Base-by-base conservation (phyloP, 1,139 yeast genomes). In the Nakaseomyces nivariensis region DNA sequence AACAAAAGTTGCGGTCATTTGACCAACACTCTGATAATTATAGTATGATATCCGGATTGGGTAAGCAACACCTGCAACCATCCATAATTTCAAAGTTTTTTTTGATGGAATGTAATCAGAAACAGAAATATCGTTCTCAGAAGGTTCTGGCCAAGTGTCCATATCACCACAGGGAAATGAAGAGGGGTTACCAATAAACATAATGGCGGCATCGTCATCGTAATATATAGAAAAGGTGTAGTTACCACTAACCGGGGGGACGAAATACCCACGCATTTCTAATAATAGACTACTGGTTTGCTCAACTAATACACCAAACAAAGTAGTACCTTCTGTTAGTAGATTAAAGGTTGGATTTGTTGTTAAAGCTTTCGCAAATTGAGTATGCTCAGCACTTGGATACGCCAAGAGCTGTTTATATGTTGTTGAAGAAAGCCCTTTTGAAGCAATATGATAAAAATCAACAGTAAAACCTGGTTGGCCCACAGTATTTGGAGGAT, bases 241-340 rank as follows among this genome's bases (percentile, higher is more conserved):
- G 9, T 54, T 48, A 51, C 69, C 69, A 13, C 58, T 49, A 6
- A 37, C 43, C 5, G 43, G 43, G 24, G 68, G 54, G 8, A 47
- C 32, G 50, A 63, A 62, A 43, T 62, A 64, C 49, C 67, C 66
- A 11, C 56, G 50, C 8, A 58, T 50, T 49, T 58, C 63, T 27
- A 57, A 43, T 8, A 56, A 51, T 33, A 60, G 55, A 38, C 58
- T 55, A 3, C 56, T 46, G 24, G 44, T 17, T 5, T 38, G 8
- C 7, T 36, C 29, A 1, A 42, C 37, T 13, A 17, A 32, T 33
- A 29, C 37, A 11, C 49, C 51, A 34, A 32, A 44, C 10, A 47
- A 36, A 4, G 42, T 38, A n/a, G 42, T 38, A 38, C 31, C 31
- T n/a, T 24, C 38, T 24, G 7, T 5, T 24, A 31, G 42, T 24